Evolutionary conservation across 495 filamentous ascomycete species (phyloP), one percentile per base, ranked within the genome.

Genomic region (Halenospora varia): DNA sequence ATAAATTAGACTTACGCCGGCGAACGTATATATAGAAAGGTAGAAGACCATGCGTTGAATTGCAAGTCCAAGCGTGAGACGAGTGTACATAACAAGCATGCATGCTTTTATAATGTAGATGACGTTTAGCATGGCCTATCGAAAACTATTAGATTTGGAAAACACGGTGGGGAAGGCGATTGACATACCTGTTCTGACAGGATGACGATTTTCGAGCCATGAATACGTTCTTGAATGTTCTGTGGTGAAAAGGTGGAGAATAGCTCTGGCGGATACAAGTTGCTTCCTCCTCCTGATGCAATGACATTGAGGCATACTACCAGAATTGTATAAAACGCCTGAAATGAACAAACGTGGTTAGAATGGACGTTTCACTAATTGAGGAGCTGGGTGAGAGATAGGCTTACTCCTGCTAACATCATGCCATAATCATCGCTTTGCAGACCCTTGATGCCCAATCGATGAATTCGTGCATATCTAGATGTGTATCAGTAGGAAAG

Each of bases 31-130:
- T 24, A 47, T 61, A 1, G 66, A 64, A 25, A 73, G 68, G 13
- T 60, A 57, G 4, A 60, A 55, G 42, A 76, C 70, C 48, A 70
- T 48, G 25, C 60, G 26, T 52, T 75, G 72, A 6, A 66, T 45
- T 35, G 59, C 52, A 8, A 73, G 64, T 23, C 71, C 68, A 0
- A 62, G 70, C 51, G 77, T 74, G 4, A 79, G 61, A 10, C 76
- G 72, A 18, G 68, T 65, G 55, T 78, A 82, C 62, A 81, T 71
- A 48, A 80, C 65, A 8, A 82, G 70, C 69, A 82, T 74, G 63
- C 74, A 80, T n/a, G 62, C 63, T 66, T 82, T 82, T 50, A 79
- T 69, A 1, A 67, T 64, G 62, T 71, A 82, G 24, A 79, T 75
- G 17, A 72, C 64, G 48, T 75, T 74, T 48, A 80, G 66, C 71